A percentile compares a stretch with the other conserved stretches of the same genome.
These are phyloP conservation scores for Colletotrichum musae DNA, from an alignment of 2,329 filamentous ascomycete species.

Conservation along the genomic window DNA sequence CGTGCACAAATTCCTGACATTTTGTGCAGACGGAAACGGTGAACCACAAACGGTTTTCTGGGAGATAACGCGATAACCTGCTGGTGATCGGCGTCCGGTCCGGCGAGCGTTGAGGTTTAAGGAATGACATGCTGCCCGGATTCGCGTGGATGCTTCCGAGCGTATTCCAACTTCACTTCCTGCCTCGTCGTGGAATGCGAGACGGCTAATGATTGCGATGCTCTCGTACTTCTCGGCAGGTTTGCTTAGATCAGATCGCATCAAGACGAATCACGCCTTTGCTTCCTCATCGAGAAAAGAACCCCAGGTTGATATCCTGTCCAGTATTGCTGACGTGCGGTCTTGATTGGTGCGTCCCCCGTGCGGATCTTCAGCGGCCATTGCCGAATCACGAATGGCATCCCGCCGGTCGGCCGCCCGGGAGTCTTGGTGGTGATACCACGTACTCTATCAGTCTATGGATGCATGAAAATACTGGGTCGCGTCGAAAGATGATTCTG, in stretches of 20 bases:
- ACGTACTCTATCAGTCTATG: neutral
- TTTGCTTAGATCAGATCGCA: too few species aligned
- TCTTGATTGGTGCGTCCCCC: neutral
- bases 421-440: neutral
- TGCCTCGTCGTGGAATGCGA: neutral
- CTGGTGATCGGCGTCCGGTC: constrained; percentile 15
- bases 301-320: too few species aligned
- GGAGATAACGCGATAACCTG: neutral
- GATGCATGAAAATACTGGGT: neutral
- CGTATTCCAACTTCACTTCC: neutral
- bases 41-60: neutral
- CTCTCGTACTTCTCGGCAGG: too few species aligned
- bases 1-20: constrained; percentile 11
- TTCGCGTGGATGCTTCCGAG: neutral
- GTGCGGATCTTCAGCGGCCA: neutral
- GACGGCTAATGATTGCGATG: neutral
- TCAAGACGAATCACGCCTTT: too few species aligned
- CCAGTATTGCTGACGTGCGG: too few species aligned
- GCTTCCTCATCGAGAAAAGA: too few species aligned
- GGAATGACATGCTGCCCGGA: neutral
- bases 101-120: neutral
- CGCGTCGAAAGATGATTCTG: neutral
- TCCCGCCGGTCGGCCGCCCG: neutral
- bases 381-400: neutral
- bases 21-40: constrained; percentile 29